phyloP scores from a whole-genome alignment of 164 flowering plant genomes.

The Sedum album region DNA sequence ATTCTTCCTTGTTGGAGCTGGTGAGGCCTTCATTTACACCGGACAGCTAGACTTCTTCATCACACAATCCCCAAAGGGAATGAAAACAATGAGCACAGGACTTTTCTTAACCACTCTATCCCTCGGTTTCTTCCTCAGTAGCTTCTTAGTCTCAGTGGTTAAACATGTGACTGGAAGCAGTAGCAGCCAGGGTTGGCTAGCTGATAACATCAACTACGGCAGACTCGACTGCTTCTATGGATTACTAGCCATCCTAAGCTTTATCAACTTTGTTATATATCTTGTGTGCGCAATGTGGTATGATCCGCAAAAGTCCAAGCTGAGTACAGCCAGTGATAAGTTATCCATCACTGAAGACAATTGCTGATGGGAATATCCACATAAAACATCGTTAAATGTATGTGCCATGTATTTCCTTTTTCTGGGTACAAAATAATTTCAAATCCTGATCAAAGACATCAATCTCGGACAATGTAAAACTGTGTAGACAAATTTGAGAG shows the following conservation, averaged over 20 bases:
- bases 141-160: constrained; percentile 68
- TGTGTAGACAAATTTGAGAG: no score
- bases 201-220: constrained; percentile 63
- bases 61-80: constrained; percentile 84
- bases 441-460: background rate
- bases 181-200: constrained; percentile 52
- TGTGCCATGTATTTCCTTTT: background rate
- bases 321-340: background rate
- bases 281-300: constrained; percentile 60
- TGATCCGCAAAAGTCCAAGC: constrained; percentile 26
- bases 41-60: constrained; percentile 99
- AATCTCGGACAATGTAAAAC: background rate
- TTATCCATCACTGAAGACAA: constrained; percentile 21
- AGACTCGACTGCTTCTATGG: constrained; percentile 69
- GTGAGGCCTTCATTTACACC: constrained; percentile 93
- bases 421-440: background rate
- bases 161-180: constrained; percentile 40
- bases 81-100: constrained; percentile 99
- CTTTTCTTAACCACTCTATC: constrained; percentile 86
- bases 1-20: constrained; percentile 80
- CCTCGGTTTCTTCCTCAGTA: constrained; percentile 85
- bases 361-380: constrained; percentile 7
- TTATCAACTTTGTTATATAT: constrained; percentile 46
- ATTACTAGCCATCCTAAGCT: constrained; percentile 46
- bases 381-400: background rate